Evolutionary conservation across 768 basidiomycete genomes (phyloP), one percentile per base, ranked within the genome.

Genomic region (Tulasnella sp.): DNA sequence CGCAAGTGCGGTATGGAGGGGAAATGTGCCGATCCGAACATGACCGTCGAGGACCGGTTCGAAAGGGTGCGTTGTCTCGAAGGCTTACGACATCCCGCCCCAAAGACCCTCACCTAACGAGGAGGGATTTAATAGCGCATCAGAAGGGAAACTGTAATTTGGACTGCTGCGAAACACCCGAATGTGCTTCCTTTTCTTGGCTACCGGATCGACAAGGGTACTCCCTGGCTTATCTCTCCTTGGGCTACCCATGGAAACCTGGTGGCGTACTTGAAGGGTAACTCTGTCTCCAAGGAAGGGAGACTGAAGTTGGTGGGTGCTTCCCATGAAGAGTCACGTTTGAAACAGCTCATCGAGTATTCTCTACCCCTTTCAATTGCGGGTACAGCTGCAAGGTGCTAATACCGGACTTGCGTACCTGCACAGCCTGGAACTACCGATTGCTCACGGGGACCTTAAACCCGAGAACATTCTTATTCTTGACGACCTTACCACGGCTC

Each of bases 401-500:
- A 72, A 70, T 14, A 40, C 71, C 14, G 79, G 77, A 17, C 76
- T 79, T 17, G 36, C 37, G 9, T 78, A 79, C 70, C n/a, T 79
- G 7, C 79, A 79, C 58, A 70, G 17, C 22, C 70, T 25, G 29
- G 25, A 42, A 34, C 77, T 74, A 36, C 49, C 75, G 3, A 58
- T 79, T 6, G 79, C 74, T n/a, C 79, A 79, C 42, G 79, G 79
- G 3, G 79, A 79, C 52, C 45, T 79, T 19, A 78, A 78, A 67
- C 54, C n/a, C 40, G 49, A 74, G 22, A 74, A 74, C 29, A 49
- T 74, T 15, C 37, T 74, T n/a, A 15, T 74, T 15, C 40, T 45
- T 34, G 42, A 49, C 49, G 31, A 74, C 14, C 29, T n/a, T 4
- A n/a, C 37, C n/a, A 45, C 72, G 5, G 36, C 36, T 15, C 36